A percentile compares a stretch with the other conserved stretches of the same genome.
Conservation (phyloP, 495 filamentous ascomycete genomes). For the Xylaria acuta region DNA sequence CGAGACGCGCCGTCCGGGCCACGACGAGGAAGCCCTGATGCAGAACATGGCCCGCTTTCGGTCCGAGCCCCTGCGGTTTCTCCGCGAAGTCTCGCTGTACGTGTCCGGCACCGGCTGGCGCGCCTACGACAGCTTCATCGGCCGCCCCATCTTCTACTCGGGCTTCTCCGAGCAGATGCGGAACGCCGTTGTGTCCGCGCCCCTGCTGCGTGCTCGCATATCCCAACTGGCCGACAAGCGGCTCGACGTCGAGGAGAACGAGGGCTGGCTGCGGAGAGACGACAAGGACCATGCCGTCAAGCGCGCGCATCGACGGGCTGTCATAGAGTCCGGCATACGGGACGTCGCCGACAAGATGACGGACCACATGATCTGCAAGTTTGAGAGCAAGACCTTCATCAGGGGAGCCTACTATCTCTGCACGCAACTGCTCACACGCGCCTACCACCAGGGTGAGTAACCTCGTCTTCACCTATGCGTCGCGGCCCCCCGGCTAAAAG, state of each 20-base stretch:
- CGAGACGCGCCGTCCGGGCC: slow-evolving; percentile 48
- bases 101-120: slow-evolving; percentile 93
- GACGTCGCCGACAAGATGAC: slow-evolving; percentile 85
- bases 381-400: slow-evolving; percentile 94
- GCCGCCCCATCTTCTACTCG: slow-evolving; percentile 90
- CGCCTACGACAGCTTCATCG: slow-evolving; percentile 86
- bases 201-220: slow-evolving; percentile 75
- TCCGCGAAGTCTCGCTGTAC: slow-evolving; percentile 89
- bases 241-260: slow-evolving; percentile 73
- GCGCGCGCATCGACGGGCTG: slow-evolving; percentile 66
- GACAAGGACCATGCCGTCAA: slow-evolving; percentile 62
- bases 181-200: slow-evolving; percentile 71
- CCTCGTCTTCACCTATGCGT: neutral
- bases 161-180: slow-evolving; percentile 94
- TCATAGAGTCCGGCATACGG: slow-evolving; percentile 59
- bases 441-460: slow-evolving; percentile 82
- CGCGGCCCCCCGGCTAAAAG: slow-evolving; percentile 12
- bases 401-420: slow-evolving; percentile 86
- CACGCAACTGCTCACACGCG: slow-evolving; percentile 86
- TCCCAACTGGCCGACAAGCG: slow-evolving; percentile 75
- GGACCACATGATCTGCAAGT: slow-evolving; percentile 98
- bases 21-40: slow-evolving; percentile 75
- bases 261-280: slow-evolving; percentile 68
- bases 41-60: slow-evolving; percentile 82
- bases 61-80: slow-evolving; percentile 68